A percentile compares a stretch with the other conserved stretches of the same genome.
Evolutionary conservation across 345 rosid species (phyloP).

Genomic region (Populus tremula): DNA sequence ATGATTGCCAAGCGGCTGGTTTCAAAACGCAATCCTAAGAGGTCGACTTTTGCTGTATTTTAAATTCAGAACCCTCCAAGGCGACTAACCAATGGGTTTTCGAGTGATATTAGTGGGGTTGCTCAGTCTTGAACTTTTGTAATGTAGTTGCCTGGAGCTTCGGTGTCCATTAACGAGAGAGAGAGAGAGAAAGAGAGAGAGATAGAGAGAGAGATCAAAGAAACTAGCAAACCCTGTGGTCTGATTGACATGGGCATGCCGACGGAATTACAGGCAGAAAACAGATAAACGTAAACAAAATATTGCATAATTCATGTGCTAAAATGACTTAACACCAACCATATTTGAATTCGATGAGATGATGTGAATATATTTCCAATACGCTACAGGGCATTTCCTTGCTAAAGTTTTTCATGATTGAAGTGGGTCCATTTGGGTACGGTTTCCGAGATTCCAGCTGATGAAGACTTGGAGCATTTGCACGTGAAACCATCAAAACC

Average conservation of each 20-base stretch:
- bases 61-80: neutral
- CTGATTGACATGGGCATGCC: neutral
- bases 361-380: neutral
- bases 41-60: neutral
- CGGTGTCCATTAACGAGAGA: neutral
- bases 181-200: neutral
- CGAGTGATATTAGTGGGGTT: neutral
- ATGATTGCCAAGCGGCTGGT: neutral
- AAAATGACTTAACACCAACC: neutral
- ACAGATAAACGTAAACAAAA: neutral
- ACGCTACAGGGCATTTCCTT: neutral
- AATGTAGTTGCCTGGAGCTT: neutral
- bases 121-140: neutral
- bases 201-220: neutral
- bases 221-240: neutral
- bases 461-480: neutral
- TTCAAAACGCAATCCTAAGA: neutral
- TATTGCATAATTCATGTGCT: neutral
- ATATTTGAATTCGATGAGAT: neutral
- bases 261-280: neutral
- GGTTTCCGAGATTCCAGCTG: slow-evolving; percentile 5
- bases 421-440: neutral
- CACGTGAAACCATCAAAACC: neutral
- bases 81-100: neutral
- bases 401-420: neutral